These are phyloP conservation scores for Dactylellina haptotyla DNA, from an alignment of 2,329 filamentous ascomycete genomes.

Conservation along the genomic window DNA sequence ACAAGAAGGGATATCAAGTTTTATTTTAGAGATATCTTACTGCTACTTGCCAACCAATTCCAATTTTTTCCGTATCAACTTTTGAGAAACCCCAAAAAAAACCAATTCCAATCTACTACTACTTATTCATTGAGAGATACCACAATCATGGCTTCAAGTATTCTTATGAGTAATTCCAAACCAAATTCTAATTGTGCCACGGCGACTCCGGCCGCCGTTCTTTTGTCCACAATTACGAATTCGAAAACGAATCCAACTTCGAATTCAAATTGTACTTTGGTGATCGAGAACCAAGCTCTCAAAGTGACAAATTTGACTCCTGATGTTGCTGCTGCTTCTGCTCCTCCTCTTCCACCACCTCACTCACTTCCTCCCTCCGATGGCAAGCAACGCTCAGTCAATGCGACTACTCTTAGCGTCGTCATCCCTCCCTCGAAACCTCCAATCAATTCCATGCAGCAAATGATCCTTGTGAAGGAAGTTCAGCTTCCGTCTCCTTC, in stretches of 20 bases:
- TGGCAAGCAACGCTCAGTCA: conserved; percentile 43
- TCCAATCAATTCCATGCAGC: conserved; percentile 22
- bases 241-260: conserved; percentile 55
- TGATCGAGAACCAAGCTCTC: conserved; percentile 54
- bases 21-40: conserved; percentile 54
- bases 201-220: conserved; percentile 46
- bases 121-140: conserved; percentile 53
- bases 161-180: conserved; percentile 54
- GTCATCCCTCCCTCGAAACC: conserved; percentile 53
- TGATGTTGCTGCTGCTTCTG: conserved; percentile 30
- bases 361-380: conserved; percentile 20
- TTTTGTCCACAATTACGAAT: conserved; percentile 54
- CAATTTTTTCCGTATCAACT: conserved; percentile 36
- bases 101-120: conserved; percentile 46
- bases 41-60: conserved; percentile 52
- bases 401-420: conserved; percentile 39
- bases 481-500: conserved; percentile 51
- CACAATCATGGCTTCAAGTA: conserved; percentile 54
- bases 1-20: conserved; percentile 54
- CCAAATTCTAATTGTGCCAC: conserved; percentile 54
- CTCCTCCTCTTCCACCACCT: conserved; percentile 14
- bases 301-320: conserved; percentile 55
- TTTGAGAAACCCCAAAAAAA: conserved; percentile 30
- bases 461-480: conserved; percentile 54
- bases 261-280: conserved; percentile 55